Conservation (phyloP, 257 asterid genomes). For the Salvia hispanica region DNA sequence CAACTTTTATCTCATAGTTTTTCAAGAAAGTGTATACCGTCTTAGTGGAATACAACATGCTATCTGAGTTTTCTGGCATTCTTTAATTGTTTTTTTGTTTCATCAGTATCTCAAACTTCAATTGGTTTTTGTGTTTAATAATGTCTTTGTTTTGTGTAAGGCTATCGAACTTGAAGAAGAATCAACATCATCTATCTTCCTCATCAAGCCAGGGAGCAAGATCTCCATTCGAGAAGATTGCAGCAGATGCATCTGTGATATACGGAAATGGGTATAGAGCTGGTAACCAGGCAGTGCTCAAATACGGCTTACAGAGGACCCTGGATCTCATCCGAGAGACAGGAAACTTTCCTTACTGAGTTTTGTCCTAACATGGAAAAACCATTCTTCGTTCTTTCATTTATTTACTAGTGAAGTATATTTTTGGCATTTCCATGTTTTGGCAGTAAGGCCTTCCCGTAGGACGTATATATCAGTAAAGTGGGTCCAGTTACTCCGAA, state of each 20-base stretch:
- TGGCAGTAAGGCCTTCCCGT: slow-evolving; percentile 30
- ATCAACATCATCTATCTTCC: slow-evolving; percentile 45
- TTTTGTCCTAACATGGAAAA: not conserved
- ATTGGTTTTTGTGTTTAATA: not conserved
- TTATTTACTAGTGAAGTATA: not conserved
- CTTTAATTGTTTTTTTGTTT: no score
- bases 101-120: no score
- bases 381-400: not conserved
- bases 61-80: no score
- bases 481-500: not conserved
- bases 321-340: slow-evolving; percentile 79
- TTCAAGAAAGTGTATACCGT: not conserved
- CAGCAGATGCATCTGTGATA: slow-evolving; percentile 76
- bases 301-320: slow-evolving; percentile 73
- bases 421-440: slow-evolving; percentile 31
- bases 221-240: slow-evolving; percentile 83
- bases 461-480: slow-evolving; percentile 35
- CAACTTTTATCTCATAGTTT: slow-evolving; percentile 30
- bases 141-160: slow-evolving; percentile 37
- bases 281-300: slow-evolving; percentile 76
- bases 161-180: slow-evolving; percentile 92
- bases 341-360: slow-evolving; percentile 64
- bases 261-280: slow-evolving; percentile 90
- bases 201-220: slow-evolving; percentile 42
- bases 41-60: no score